Evolutionary conservation across 2,329 filamentous ascomycete genomes (phyloP).

Genomic region (Diaporthe amygdali): DNA sequence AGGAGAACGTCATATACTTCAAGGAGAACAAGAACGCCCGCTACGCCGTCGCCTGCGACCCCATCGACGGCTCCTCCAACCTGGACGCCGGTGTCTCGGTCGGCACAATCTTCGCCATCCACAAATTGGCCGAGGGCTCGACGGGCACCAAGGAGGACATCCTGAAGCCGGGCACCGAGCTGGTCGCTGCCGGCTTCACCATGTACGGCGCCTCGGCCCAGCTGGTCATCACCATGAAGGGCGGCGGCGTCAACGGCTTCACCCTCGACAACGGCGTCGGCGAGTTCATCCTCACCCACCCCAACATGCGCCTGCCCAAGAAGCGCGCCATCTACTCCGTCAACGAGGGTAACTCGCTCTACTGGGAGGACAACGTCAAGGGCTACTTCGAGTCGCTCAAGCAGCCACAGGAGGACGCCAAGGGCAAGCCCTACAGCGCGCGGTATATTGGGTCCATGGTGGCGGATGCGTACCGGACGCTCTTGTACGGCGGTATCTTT

Average conservation of each 20-base stretch:
- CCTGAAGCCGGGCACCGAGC: constrained; percentile 85
- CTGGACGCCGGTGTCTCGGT: constrained; percentile 97
- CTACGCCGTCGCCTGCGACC: constrained; percentile 96
- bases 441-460: constrained; percentile 99
- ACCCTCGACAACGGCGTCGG: constrained; percentile 95
- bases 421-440: constrained; percentile 92
- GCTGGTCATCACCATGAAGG: constrained; percentile 96
- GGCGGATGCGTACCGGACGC: constrained; percentile 93
- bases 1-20: constrained; percentile 92
- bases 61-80: constrained; percentile 97
- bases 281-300: constrained; percentile 98
- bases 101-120: constrained; percentile 95
- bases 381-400: constrained; percentile 91
- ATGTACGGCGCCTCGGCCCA: constrained; percentile 99
- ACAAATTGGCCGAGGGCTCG: constrained; percentile 82
- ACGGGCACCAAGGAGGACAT: constrained; percentile 83
- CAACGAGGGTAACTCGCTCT: constrained; percentile 97
- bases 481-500: constrained; percentile 96
- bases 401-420: constrained; percentile 72
- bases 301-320: constrained; percentile 86
- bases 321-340: constrained; percentile 91
- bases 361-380: constrained; percentile 90
- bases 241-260: constrained; percentile 92
- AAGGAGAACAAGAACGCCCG: constrained; percentile 73
- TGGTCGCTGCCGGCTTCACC: constrained; percentile 96